Percentiles rank a stretch among this genome's conserved stretches.
Evolutionary conservation across 2,329 filamentous ascomycete species (phyloP).

Genomic region (Fusarium austroafricanum): DNA sequence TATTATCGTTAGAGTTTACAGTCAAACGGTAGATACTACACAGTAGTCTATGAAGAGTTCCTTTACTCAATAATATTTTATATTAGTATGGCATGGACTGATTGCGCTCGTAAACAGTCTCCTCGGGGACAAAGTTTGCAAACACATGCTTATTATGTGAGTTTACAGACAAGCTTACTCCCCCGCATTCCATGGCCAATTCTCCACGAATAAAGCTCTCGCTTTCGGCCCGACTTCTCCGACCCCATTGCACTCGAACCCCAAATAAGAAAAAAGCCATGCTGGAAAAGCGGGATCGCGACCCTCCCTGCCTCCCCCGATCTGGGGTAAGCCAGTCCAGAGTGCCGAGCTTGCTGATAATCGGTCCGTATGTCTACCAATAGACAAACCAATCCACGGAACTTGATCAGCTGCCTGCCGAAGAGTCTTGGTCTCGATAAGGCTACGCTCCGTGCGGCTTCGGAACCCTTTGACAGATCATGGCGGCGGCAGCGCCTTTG

Average conservation of each 20-base stretch:
- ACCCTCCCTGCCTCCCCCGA: constrained; percentile 1
- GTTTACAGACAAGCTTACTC: constrained; percentile 15
- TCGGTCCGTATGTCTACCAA: background rate
- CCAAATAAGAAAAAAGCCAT: constrained; percentile 16
- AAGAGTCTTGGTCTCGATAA: background rate
- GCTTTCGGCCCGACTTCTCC: constrained; percentile 34
- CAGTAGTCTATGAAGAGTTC: background rate
- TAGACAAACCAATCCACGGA: background rate
- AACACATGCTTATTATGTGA: background rate
- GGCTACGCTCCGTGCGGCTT: constrained; percentile 12
- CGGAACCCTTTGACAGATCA: background rate
- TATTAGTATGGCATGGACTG: too few relatives aligned
- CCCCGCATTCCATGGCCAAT: constrained; percentile 32
- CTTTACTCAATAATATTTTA: too few relatives aligned
- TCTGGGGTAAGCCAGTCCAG: constrained; percentile 27
- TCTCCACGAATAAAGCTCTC: constrained; percentile 34
- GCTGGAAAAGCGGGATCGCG: constrained; percentile 30
- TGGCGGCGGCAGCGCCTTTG: constrained; percentile 17
- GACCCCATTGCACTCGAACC: background rate
- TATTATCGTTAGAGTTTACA: background rate
- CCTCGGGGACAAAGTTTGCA: background rate
- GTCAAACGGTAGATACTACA: background rate
- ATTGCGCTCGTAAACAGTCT: background rate
- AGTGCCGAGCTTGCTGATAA: background rate
- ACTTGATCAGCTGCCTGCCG: background rate